Evolutionary conservation across 495 filamentous ascomycete genomes (phyloP), one percentile per base, ranked within the genome.

Genomic region (Barbatosphaeria neglecta): DNA sequence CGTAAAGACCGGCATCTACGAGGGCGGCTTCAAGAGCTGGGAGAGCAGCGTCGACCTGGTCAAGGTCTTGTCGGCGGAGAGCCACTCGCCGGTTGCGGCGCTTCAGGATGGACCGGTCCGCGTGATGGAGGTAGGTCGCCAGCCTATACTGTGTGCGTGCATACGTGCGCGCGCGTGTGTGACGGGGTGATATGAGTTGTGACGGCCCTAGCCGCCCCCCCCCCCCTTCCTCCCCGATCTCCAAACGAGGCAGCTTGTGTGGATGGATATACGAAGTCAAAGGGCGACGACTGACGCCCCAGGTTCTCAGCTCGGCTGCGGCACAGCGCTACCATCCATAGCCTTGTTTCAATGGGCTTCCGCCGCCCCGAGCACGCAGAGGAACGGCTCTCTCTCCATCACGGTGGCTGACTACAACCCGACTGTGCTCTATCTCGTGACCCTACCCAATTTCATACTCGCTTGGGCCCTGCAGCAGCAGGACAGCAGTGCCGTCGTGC

Each of bases 21-120:
- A 98, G 62, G 92, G 92, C 31, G 92, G 92, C n/a, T 90, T 96
- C 66, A 97, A 98, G 69, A 95, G 87, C 52, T 98, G 92, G 92
- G 92, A 98, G 66, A 95, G 92, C 66, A 82, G 84, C 10, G 66
- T 93, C 44, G 92, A 97, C 65, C 66, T 98, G 17, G 89, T 87
- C 15, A 83, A 75, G 54, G 75, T 87, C 46, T 67, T 90, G 17
- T 66, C 64, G 2, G 50, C 58, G 2, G 63, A 52, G 53, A 57
- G 86, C 61, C 67, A 87, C 16, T 86, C 80, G 6, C 78, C 66
- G 44, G 65, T 78, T 27, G 60, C 81, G 37, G 43, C 40, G 11
- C 66, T 47, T 24, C 52, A 50, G 38, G 24, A 33, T 39, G 47
- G 18, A 22, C 50, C 51, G 46, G 60, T 66, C 35, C 78, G 82